Base-by-base conservation (phyloP, 345 rosid species). In the Rubroshorea leprosula region DNA sequence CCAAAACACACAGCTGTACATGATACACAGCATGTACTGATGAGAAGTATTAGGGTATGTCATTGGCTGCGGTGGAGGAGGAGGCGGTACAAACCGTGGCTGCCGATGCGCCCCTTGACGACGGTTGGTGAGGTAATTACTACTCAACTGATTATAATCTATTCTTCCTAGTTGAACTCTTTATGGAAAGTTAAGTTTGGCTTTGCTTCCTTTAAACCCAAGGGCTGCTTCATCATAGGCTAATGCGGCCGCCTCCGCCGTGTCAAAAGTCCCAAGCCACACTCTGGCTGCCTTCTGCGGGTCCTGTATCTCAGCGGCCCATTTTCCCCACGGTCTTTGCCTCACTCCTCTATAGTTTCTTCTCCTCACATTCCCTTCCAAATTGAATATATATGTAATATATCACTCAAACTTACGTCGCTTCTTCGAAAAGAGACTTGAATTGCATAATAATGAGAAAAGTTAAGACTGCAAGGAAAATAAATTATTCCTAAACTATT, bases 141-240 rank as follows among this genome's bases (percentile, higher is more conserved):
- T n/a, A n/a, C n/a, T 71, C 74, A 5, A 45, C 48, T 5, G n/a
- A n/a, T n/a, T n/a, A n/a, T 73, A 49, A 0, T 23, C 9, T 15
- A 27, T 60, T 11, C 54, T 48, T 69, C 62, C 68, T 38, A 72
- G 64, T 35, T 82, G 85, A 68, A 83, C 95, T 51, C 95, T 73
- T 71, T 82, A 90, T 0, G 88, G 90, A 76, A 83, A 83, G 52
- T 87, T 87, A 14, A 87, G 88, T 67, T 87, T 84, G 1, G 95
- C 90, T 74, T 80, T 84, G 82, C 88, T 75, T 62, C 90, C 95
- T 78, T 84, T 87, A 73, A 87, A 87, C 68, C 84, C 69, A 9
- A 87, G 88, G 49, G 95, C 95, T 0, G 95, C 95, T 58, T 84
- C 82, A 59, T 87, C 95, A 27, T 87, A 87, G 22, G 90, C 95